Evolutionary conservation across 73 alveolate species (phyloP), one percentile per base, ranked within the genome.

Genomic region (Strombidium stylifer): DNA sequence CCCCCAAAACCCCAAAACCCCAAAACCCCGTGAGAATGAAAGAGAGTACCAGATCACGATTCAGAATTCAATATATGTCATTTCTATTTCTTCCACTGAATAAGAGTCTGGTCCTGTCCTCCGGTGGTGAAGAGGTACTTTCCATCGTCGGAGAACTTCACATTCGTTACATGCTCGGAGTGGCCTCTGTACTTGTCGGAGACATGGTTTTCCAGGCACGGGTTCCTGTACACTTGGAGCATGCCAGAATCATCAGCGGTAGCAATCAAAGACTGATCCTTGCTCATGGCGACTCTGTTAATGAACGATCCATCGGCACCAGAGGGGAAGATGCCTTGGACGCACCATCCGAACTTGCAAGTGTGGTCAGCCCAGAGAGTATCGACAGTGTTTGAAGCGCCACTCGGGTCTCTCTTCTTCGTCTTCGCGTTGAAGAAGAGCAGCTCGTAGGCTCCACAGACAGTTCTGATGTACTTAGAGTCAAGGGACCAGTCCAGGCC

Each of bases 361-460:
- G 95, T 86, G 93, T 94, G 80, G 40, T 96, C 86, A 34, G 84
- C 73, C 98, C 99, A 96, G 37, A 68, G 82, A 25, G 83, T 87
- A 46, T 73, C 89, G 37, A 49, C 78, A 14, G 96, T 65, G 41
- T 73, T 78, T 12, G 92, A 41, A 3, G 98, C 97, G 42, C 97
- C 97, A 49, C 83, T 59, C 48, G 92, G 55, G 20, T 85, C 85
- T 67, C 88, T 84, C 59, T 66, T 58, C 32, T 65, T 70, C 37
- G 79, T 52, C n/a, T 69, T 60, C 16, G 74, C 73, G 69, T 92
- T 86, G 84, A 94, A 96, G 81, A 93, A 89, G 64, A 94, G 76
- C 34, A 94, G 81, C 82, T 96, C 99, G 66, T 92, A 88, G 18
- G 96, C 96, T 49, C 97, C 98, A 54, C 98, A 96, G 51, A 84